These are phyloP conservation scores for Auriculariales sp. DNA, from an alignment of 768 basidiomycete genomes.

Conservation along the genomic window DNA sequence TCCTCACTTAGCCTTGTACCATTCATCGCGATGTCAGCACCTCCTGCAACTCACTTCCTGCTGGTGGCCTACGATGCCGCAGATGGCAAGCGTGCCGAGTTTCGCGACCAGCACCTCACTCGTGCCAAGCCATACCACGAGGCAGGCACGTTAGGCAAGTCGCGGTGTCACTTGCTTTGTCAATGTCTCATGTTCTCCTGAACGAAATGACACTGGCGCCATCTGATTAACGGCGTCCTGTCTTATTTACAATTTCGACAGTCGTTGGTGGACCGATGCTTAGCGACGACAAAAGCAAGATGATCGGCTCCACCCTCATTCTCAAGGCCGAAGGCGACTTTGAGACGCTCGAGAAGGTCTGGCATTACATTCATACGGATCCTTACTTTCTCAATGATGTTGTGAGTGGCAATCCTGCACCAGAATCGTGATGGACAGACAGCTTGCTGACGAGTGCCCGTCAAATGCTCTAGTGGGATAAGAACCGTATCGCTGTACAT, in stretches of 20 bases:
- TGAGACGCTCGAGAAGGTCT: neutral
- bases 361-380: neutral
- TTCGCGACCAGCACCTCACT: neutral
- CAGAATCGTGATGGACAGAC: no score
- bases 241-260: neutral
- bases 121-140: neutral
- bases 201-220: no score
- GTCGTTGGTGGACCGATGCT: constrained; percentile 2
- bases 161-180: no score
- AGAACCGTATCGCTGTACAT: neutral
- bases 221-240: neutral
- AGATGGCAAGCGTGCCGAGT: neutral
- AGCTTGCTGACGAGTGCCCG: no score
- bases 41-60: neutral
- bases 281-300: neutral
- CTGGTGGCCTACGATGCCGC: neutral
- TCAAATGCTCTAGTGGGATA: neutral
- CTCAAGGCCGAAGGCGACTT: constrained; percentile 2
- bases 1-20: no score
- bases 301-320: constrained; percentile 2
- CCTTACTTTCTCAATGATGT: constrained; percentile 1
- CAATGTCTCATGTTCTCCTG: no score
- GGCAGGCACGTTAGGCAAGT: no score
- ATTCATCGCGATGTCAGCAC: neutral
- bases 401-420: neutral